Conservation (phyloP, 306 rosid genomes). For the Rosa rugosa region DNA sequence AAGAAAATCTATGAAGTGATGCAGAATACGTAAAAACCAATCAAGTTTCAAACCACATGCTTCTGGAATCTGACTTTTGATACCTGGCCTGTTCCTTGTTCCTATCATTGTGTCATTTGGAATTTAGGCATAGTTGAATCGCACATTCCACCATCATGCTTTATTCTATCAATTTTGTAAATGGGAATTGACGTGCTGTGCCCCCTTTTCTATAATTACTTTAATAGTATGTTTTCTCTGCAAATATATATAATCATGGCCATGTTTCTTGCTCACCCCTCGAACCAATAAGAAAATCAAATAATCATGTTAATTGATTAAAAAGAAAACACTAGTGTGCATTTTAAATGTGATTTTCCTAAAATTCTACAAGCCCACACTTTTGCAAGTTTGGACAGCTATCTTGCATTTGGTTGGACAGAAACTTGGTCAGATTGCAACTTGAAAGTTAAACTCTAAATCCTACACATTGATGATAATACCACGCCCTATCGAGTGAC, state of each 20-base stretch:
- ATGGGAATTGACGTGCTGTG: not conserved
- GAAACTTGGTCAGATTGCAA: not conserved
- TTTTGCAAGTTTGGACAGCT: not conserved
- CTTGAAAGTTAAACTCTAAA: not conserved
- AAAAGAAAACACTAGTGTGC: not conserved
- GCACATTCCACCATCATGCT: not conserved
- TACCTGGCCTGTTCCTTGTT: slow-evolving; percentile 6
- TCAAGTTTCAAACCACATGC: not conserved
- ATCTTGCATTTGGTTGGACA: not conserved
- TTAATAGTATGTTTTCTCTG: not conserved
- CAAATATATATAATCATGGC: slow-evolving; percentile 5
- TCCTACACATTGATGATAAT: not conserved
- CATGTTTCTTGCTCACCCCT: slow-evolving; percentile 4
- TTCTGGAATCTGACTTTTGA: not conserved
- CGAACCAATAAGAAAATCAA: not conserved
- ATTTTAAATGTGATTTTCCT: not conserved
- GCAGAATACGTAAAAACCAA: not conserved
- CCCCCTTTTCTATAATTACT: not conserved
- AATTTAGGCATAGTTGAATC: not conserved
- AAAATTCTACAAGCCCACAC: not conserved
- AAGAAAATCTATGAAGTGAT: not conserved
- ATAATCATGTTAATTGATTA: not conserved
- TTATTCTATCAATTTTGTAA: not conserved
- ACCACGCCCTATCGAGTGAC: not conserved
- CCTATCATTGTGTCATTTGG: not conserved